Evolutionary conservation across 192 early-diverging fungal genomes (phyloP), one percentile per base, ranked within the genome.

Genomic region (Hyaloraphidium curvatum): DNA sequence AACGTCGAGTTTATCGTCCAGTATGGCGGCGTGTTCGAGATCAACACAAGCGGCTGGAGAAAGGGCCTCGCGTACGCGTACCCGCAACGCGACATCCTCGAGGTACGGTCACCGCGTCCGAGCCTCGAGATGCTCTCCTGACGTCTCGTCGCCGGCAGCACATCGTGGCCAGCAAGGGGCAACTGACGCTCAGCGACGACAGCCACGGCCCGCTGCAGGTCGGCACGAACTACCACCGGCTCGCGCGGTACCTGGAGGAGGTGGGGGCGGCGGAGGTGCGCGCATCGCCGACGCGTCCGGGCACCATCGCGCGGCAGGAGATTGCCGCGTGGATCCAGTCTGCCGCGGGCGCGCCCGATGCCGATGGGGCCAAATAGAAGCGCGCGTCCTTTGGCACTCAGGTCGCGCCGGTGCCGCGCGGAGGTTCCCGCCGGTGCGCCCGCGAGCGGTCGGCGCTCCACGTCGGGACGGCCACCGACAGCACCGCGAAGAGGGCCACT

Each of bases 1-100:
- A 98, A 98, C 62, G 75, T 93, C 28, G 82, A 85, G 23, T 71
- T 61, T 58, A 83, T 87, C 1, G 71, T 83, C 1, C 62, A 57
- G 2, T 89, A 89, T 55, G 89, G 82, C 22, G 89, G 83, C 0
- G 53, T 96, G 3, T 87, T 98, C 51, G 94, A 98, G 56, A 73
- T 98, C 61, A 98, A 96, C 67, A 75, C 88, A 28, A 65, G 91
- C 1, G 89, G 86, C 27, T 96, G 81, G 82, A 91, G 91, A 58
- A 94, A 92, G 65, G 81, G 80, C 2, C 66, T 94, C 14, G 39
- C 54, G 14, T 74, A 77, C 60, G 87, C 94, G 2, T 97, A 97
- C 66, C 94, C 94, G 30, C 78, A 79, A 51, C 65, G 78, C 22
- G 84, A 87, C 57, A 80, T 97, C 33, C 59, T 97, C 16, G 52